Evolutionary conservation across 805 yeast genomes (phyloP), one percentile per base, ranked within the genome.

Genomic region (Teunomyces pallodes): DNA sequence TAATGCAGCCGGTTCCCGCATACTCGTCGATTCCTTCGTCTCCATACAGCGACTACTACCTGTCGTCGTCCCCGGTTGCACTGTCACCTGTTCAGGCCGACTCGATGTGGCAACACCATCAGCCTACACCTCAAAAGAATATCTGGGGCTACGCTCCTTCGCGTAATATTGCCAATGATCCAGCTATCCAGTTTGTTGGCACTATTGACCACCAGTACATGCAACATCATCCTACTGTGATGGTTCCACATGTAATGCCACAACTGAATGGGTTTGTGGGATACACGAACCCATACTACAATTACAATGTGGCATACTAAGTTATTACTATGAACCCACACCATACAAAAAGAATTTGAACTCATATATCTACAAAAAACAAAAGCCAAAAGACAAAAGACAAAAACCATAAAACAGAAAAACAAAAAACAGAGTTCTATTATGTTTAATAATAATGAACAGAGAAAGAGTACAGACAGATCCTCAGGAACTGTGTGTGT

Each of bases 231-330:
- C 43, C 39, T 31, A 36, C 36, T 5, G 43, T 46, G 30, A 36
- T 46, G 49, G 29, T 42, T 9, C 31, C 43, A 9, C 48, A 40
- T 35, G 41, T 26, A 10, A 38, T 38, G 17, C 50, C 43, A 36
- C 52, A 51, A 36, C 46, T 44, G 31, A 43, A 46, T 46, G 43
- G 44, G 29, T 66, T 61, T 53, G 69, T 66, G 31, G 73, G 74
- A 12, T 69, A 67, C 49, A 54, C 69, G 14, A 70, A 70, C 52
- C 72, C 74, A 14, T 71, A 67, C 53, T 69, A 69, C 55, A 59
- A 59, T 46, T 67, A 65, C 46, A 64, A 59, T 53, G 57, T 65
- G 62, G 65, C 71, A 13, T 38, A 26, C 13, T 38, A 38, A 36
- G 20, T 13, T n/a, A 29, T 13, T 10, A 16, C 16, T 38, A 7